Evolutionary conservation across 208 protist species (phyloP).

Genomic region (Leptomonas pyrrhocoris): DNA sequence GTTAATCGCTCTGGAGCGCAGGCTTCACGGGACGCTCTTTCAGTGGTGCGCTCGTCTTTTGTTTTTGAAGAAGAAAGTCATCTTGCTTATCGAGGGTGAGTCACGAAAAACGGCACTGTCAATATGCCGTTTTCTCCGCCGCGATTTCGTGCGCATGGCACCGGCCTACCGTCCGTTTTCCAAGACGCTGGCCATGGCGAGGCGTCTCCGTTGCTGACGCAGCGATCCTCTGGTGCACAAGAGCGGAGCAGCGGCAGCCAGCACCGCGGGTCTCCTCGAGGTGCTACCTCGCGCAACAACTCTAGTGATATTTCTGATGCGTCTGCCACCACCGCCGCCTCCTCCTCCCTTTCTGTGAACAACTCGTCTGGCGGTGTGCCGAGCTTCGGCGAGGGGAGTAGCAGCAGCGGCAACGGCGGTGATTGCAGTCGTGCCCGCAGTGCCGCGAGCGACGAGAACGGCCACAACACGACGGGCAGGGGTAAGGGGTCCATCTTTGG

Average conservation of each 20-base stretch:
- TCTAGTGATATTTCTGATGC: neutral
- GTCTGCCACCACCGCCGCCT: neutral
- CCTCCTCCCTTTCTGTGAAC: conserved; percentile 18
- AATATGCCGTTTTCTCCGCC: conserved; percentile 4
- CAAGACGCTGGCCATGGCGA: conserved; percentile 1
- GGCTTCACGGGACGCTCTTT: too few species aligned
- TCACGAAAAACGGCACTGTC: neutral
- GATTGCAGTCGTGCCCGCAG: conserved; percentile 2
- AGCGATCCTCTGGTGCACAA: neutral
- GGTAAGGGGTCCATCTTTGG: conserved; percentile 8
- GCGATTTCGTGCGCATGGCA: neutral
- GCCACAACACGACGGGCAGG: neutral
- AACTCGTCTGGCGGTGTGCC: conserved; percentile 8
- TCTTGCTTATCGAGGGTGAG: neutral
- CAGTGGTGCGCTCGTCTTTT: too few species aligned
- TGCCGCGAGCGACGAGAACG: neutral
- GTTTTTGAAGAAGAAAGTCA: too few species aligned
- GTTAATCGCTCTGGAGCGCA: too few species aligned
- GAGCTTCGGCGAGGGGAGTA: neutral
- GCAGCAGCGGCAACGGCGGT: conserved; percentile 9
- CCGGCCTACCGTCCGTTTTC: neutral
- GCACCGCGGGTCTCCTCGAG: neutral
- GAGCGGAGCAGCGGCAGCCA: neutral
- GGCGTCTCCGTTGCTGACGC: conserved; percentile 10
- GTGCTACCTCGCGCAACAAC: neutral